A percentile compares a stretch with the other conserved stretches of the same genome.
These are phyloP conservation scores for Aspergillus fumigatus DNA, from an alignment of 2,329 filamentous ascomycete species.

Conservation along the genomic window DNA sequence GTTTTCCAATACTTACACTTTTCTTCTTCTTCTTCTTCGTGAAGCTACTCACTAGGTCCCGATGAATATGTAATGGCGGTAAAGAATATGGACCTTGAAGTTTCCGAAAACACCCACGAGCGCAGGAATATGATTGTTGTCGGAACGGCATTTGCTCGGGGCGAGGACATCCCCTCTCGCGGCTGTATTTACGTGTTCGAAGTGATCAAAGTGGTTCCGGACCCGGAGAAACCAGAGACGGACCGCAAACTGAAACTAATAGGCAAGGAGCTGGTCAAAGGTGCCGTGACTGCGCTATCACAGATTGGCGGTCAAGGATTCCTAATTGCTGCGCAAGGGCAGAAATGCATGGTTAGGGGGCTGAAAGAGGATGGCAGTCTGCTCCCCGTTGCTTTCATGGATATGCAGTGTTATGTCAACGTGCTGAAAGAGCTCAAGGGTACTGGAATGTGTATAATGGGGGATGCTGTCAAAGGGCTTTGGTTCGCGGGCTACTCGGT, in stretches of 20 bases:
- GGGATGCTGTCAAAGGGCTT: slow-evolving; percentile 85
- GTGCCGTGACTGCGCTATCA: slow-evolving; percentile 81
- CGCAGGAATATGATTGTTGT: slow-evolving; percentile 76
- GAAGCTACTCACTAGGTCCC: slow-evolving; percentile 61
- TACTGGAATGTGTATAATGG: slow-evolving; percentile 81
- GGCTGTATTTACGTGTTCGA: slow-evolving; percentile 89
- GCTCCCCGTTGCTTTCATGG: slow-evolving; percentile 92
- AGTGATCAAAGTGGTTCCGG: slow-evolving; percentile 83
- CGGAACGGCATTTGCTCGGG: slow-evolving; percentile 78
- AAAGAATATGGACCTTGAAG: slow-evolving; percentile 77
- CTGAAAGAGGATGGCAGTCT: slow-evolving; percentile 92
- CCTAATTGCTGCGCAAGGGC: slow-evolving; percentile 84
- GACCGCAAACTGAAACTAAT: slow-evolving; percentile 80
- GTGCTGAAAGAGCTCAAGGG: slow-evolving; percentile 77
- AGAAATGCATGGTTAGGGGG: slow-evolving; percentile 95
- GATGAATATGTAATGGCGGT: slow-evolving; percentile 77
- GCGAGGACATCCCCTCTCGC: slow-evolving; percentile 82
- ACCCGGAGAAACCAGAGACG: slow-evolving; percentile 79
- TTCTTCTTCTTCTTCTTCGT: background rate
- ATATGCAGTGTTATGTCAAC: slow-evolving; percentile 91
- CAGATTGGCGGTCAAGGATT: slow-evolving; percentile 83
- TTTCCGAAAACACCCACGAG: slow-evolving; percentile 87
- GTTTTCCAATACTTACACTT: slow-evolving; percentile 5
- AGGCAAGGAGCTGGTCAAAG: slow-evolving; percentile 85
- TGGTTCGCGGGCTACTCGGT: slow-evolving; percentile 93